Evolutionary conservation across 768 basidiomycete species (phyloP).

Genomic region (Suillus tomentosus): DNA sequence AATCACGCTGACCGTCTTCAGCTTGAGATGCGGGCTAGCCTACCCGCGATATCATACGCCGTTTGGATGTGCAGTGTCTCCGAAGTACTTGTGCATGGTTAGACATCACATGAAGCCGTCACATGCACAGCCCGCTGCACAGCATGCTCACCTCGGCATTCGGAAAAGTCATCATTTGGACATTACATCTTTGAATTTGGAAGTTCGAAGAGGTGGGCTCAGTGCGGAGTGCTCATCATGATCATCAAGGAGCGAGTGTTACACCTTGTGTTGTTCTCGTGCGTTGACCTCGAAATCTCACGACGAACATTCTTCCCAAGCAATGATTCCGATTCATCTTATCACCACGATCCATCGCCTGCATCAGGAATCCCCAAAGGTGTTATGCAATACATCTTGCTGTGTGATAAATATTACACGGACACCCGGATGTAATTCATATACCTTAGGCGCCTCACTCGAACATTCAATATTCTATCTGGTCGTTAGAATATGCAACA

Average conservation of each 20-base stretch:
- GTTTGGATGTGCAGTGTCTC: not conserved
- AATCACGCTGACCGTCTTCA: not conserved
- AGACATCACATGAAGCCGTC: not conserved
- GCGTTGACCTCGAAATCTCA: not conserved
- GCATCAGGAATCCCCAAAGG: not conserved
- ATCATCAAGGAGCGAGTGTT: not conserved
- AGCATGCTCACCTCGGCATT: not conserved
- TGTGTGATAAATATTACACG: not conserved
- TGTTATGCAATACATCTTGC: not conserved
- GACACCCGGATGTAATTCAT: not conserved
- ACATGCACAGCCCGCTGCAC: not conserved
- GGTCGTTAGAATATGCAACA: not conserved
- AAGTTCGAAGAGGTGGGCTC: not conserved
- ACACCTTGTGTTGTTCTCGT: not conserved
- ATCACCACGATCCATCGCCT: not conserved
- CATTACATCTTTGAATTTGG: not conserved
- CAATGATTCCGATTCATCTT: not conserved
- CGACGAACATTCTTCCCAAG: not conserved
- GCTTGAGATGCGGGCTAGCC: not conserved
- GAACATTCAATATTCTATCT: not conserved
- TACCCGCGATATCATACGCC: not conserved
- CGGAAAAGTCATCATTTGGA: not conserved
- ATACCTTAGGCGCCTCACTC: too few relatives aligned
- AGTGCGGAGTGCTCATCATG: not conserved
- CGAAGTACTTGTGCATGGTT: not conserved